Evolutionary conservation across 2,329 filamentous ascomycete species (phyloP).

Genomic region (Alternaria incomplexa): DNA sequence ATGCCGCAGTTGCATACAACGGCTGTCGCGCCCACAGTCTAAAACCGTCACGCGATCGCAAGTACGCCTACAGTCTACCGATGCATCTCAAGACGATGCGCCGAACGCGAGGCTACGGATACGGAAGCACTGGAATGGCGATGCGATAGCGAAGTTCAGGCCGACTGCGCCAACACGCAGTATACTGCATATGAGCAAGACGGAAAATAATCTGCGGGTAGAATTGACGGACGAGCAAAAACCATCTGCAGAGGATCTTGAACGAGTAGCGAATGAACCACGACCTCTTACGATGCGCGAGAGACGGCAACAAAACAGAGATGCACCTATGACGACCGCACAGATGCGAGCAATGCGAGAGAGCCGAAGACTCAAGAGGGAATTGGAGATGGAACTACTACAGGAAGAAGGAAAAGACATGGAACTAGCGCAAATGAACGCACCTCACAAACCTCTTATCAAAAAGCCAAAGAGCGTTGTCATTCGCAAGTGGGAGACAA

Average conservation of each 20-base stretch:
- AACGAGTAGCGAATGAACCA: neutral
- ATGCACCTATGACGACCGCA: neutral
- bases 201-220: neutral
- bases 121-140: conserved; percentile 11
- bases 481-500: neutral
- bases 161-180: neutral
- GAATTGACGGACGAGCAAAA: neutral
- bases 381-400: neutral
- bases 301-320: conserved; percentile 9
- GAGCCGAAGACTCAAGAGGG: neutral
- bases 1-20: conserved; percentile 27
- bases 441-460: neutral
- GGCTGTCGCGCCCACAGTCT: conserved; percentile 3
- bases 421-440: neutral
- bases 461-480: neutral
- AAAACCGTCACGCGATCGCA: conserved; percentile 1
- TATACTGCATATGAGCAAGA: conserved; percentile 7
- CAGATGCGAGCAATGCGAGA: neutral
- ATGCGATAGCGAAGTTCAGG: neutral
- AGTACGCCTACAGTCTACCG: conserved; percentile 4
- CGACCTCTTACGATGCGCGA: conserved; percentile 6
- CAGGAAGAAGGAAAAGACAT: neutral
- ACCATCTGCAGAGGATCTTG: neutral
- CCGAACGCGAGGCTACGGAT: conserved; percentile 7
- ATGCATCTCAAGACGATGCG: conserved; percentile 5